phyloP scores from a whole-genome alignment of 1,284 basidiomycete species.

The Tilletia setariae region DNA sequence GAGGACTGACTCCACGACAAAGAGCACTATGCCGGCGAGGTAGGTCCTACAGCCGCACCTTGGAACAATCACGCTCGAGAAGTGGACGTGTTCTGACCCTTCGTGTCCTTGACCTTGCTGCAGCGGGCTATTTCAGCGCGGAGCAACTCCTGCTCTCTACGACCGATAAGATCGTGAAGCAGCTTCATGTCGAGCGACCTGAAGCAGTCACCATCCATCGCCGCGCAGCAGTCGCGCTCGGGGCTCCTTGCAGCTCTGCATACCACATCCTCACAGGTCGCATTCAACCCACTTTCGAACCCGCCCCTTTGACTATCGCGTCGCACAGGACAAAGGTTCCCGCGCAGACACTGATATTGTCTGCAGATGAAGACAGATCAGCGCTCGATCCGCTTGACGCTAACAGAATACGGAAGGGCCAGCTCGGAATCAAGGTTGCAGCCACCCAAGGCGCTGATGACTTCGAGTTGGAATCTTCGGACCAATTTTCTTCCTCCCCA shows the following conservation, averaged over 20 bases:
- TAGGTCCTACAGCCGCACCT: background rate
- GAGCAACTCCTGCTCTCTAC: constrained; percentile 28
- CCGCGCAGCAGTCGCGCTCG: constrained; percentile 24
- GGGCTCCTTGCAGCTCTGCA: constrained; percentile 23
- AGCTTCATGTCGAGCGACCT: constrained; percentile 19
- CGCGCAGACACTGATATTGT: too few relatives aligned
- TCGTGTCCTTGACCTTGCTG: too few relatives aligned
- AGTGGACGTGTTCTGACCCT: background rate
- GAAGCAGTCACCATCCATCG: constrained; percentile 25
- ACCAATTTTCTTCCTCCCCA: too few relatives aligned
- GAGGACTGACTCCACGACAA: background rate
- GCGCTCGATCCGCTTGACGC: constrained; percentile 12
- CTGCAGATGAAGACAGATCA: background rate
- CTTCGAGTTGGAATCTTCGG: constrained; percentile 4
- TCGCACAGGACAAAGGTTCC: background rate
- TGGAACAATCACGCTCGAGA: background rate
- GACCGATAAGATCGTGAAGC: constrained; percentile 23
- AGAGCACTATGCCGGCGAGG: constrained; percentile 1
- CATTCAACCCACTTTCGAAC: background rate
- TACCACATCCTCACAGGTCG: constrained; percentile 26
- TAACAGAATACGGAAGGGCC: constrained; percentile 22
- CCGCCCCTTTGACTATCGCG: background rate
- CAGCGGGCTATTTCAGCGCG: constrained; percentile 23
- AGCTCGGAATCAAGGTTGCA: constrained; percentile 31
- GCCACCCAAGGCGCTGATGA: constrained; percentile 26